A percentile compares a stretch with the other conserved stretches of the same genome.
These are phyloP conservation scores for Cymbidium sinense DNA, from an alignment of 106 monocot species.

Conservation along the genomic window DNA sequence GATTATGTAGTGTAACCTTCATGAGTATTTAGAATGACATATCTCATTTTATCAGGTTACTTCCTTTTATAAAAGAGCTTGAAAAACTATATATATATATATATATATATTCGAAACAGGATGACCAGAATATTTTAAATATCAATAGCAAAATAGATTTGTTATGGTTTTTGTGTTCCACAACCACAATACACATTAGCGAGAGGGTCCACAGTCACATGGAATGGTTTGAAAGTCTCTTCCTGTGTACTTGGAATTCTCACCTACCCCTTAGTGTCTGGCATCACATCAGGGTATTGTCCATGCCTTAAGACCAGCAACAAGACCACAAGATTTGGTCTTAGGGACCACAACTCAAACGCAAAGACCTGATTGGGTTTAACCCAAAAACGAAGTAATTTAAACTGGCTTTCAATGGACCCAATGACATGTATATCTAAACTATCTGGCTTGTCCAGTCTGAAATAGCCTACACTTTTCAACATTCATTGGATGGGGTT, in stretches of 20 bases:
- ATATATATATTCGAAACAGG: too few species aligned
- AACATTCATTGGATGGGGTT: too few species aligned
- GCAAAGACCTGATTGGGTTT: neutral
- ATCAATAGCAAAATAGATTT: too few species aligned
- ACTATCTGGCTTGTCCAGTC: neutral
- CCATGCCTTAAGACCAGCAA: neutral
- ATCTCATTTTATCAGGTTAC: too few species aligned
- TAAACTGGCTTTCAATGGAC: neutral
- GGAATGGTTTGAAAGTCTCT: neutral
- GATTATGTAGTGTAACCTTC: too few species aligned
- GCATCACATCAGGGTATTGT: conserved; percentile 5
- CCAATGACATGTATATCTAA: neutral
- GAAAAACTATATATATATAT: too few species aligned
- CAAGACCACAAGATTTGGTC: neutral
- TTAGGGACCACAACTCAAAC: neutral
- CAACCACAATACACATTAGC: too few species aligned
- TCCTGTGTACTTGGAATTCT: conserved; percentile 1
- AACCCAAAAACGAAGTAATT: neutral
- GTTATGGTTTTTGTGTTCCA: too few species aligned
- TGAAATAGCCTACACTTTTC: neutral
- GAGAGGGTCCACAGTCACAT: conserved; percentile 2
- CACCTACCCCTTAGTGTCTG: neutral
- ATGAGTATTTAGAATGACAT: too few species aligned
- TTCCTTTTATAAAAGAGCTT: too few species aligned
- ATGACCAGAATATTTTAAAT: too few species aligned